Evolutionary conservation across 1,284 basidiomycete genomes (phyloP), one percentile per base, ranked within the genome.

Genomic region (Ceratorhiza oryzae-sativae): DNA sequence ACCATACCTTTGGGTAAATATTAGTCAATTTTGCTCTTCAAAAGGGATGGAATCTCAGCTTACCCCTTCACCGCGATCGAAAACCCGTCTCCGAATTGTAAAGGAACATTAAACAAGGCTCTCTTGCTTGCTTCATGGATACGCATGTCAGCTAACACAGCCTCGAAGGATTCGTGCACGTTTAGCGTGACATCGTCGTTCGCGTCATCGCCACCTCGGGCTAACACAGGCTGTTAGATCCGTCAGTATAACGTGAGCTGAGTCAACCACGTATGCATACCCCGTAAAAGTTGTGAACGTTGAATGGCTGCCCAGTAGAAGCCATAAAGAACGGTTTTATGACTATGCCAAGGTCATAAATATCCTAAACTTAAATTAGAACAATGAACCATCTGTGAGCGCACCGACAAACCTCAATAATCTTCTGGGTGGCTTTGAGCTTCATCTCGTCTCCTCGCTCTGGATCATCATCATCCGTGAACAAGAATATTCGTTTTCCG

Each of bases 251-350:
- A 32, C 18, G 25, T 13, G 23, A 39, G 23, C 2, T 36, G 15
- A 12, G 6, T 12, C 20, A 9, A 49, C 67, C 32, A 34, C 58
- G 46, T 27, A 18, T 36, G 81, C 89, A 74, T 74, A 96, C 95
- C 25, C 90, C 89, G 81, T 94, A 99, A 81, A 97, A 98, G 49
- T 87, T 89, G 15, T 86, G 83, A 3, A 91, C 82, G 65, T 93
- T 87, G 76, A 97, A 97, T 0, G 85, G 83, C 61, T 88, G 88
- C 6, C 88, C 86, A 2, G 85, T 81, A 0, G 87, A 87, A 75
- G 87, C 88, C 77, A 99, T 93, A 81, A 98, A 97, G 81, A 96
- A 98, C 0, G 97, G 94, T 77, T 96, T 93, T 60, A 98, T 84
- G 6, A 86, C 87, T 39, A 94, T 89, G 0, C 94, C 94, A 6